Evolutionary conservation across 768 basidiomycete genomes (phyloP).

Genomic region (Vararia minispora): DNA sequence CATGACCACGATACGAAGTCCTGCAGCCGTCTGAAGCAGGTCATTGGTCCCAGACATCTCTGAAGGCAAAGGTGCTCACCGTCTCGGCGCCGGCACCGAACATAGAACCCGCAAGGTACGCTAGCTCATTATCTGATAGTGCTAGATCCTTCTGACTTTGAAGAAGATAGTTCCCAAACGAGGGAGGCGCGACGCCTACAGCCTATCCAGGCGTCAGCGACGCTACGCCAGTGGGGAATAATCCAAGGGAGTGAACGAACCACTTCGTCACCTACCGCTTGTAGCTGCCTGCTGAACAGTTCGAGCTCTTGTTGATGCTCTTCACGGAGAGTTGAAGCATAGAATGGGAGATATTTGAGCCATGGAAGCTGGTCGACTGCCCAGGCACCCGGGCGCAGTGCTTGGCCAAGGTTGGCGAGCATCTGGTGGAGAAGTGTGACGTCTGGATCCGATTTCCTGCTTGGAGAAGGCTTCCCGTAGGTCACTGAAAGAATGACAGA

Average conservation of each 20-base stretch:
- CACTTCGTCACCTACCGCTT: slow-evolving; percentile 19
- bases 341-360: slow-evolving; percentile 40
- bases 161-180: slow-evolving; percentile 26
- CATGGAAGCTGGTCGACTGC: slow-evolving; percentile 26
- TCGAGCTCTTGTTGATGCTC: slow-evolving; percentile 36
- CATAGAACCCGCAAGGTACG: slow-evolving; percentile 30
- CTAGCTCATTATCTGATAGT: slow-evolving; percentile 24
- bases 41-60: not conserved
- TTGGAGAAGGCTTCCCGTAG: slow-evolving; percentile 29
- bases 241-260: slow-evolving; percentile 10
- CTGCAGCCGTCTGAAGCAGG: slow-evolving; percentile 20
- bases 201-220: slow-evolving; percentile 16
- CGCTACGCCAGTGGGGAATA: not conserved
- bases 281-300: slow-evolving; percentile 22
- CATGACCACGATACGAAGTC: slow-evolving; percentile 21
- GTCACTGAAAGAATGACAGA: slow-evolving; percentile 27
- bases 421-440: slow-evolving; percentile 23
- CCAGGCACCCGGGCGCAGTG: slow-evolving; percentile 26
- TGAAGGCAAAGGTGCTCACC: slow-evolving; percentile 15
- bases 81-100: slow-evolving; percentile 33
- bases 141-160: slow-evolving; percentile 24
- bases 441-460: slow-evolving; percentile 26
- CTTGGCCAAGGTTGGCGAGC: slow-evolving; percentile 24
- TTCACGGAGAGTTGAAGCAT: slow-evolving; percentile 41
- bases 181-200: slow-evolving; percentile 17